Conservation (phyloP, 2,329 filamentous ascomycete genomes). For the Sclerotinia glacialis region DNA sequence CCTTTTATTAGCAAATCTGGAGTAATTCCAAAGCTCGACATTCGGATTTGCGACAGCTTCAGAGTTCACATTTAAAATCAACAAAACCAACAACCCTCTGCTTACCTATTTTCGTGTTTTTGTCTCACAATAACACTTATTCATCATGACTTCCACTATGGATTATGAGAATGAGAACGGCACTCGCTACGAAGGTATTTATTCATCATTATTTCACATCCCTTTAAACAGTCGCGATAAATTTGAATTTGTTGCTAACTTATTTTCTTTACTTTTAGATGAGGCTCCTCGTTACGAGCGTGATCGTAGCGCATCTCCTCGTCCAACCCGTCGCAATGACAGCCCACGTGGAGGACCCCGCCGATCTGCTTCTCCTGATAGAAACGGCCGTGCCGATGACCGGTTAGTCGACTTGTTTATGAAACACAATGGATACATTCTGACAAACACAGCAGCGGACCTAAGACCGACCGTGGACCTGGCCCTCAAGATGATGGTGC, state of each 20-base stretch:
- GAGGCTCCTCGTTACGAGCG: slow-evolving; percentile 65
- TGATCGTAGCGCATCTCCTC: slow-evolving; percentile 64
- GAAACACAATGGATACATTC: slow-evolving; percentile 17
- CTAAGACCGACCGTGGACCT: slow-evolving; percentile 52
- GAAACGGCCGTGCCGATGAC: slow-evolving; percentile 47
- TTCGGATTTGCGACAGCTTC: slow-evolving; percentile 21
- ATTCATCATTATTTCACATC: background rate
- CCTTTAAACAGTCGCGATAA: background rate
- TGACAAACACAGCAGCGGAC: slow-evolving; percentile 39
- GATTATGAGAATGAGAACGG: slow-evolving; percentile 68
- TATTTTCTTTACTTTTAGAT: slow-evolving; percentile 45
- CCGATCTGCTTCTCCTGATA: slow-evolving; percentile 59
- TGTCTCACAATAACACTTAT: slow-evolving; percentile 25
- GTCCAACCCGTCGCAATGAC: slow-evolving; percentile 56
- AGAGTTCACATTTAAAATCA: slow-evolving; percentile 11
- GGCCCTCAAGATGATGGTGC: slow-evolving; percentile 68
- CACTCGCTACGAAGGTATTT: slow-evolving; percentile 62
- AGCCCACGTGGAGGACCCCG: slow-evolving; percentile 55
- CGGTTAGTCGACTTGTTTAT: slow-evolving; percentile 42
- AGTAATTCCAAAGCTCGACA: slow-evolving; percentile 18
- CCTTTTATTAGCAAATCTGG: slow-evolving; percentile 17
- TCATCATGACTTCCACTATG: slow-evolving; percentile 54
- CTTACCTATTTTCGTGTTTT: slow-evolving; percentile 12
- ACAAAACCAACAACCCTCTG: background rate
- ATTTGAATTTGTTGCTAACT: slow-evolving; percentile 20